phyloP scores from a whole-genome alignment of 805 yeast species.

The Candida morakotiae region DNA sequence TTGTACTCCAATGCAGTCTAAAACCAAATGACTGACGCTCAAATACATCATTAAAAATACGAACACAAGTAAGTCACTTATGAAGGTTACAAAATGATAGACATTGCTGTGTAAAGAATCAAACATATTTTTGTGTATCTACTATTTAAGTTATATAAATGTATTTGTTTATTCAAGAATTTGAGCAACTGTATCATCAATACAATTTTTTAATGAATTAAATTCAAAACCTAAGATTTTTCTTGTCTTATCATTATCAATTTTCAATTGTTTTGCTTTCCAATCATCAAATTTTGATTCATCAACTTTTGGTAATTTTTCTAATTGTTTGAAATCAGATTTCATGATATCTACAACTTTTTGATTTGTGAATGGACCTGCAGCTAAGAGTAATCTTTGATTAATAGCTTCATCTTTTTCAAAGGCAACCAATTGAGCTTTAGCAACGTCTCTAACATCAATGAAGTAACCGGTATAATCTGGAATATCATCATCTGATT shows the following conservation, averaged over 20 bases:
- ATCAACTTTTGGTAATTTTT: slow-evolving; percentile 41
- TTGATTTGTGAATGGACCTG: slow-evolving; percentile 17
- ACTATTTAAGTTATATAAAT: no score
- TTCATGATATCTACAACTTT: slow-evolving; percentile 18
- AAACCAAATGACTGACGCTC: no score
- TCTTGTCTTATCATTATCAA: slow-evolving; percentile 32
- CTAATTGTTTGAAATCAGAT: slow-evolving; percentile 38
- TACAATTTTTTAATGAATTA: slow-evolving; percentile 30
- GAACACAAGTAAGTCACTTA: no score
- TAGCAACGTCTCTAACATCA: slow-evolving; percentile 64
- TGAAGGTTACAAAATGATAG: no score
- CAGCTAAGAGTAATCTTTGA: slow-evolving; percentile 14
- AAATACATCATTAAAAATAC: no score
- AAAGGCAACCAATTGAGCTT: slow-evolving; percentile 51
- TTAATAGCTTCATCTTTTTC: slow-evolving; percentile 24
- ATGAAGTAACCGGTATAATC: slow-evolving; percentile 20
- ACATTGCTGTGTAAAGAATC: no score
- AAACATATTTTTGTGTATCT: no score
- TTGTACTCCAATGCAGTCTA: no score
- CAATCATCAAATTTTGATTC: slow-evolving; percentile 18
- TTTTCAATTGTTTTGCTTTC: slow-evolving; percentile 12
- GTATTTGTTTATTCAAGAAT: neutral
- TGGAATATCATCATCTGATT: slow-evolving; percentile 21
- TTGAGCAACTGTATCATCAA: slow-evolving; percentile 41
- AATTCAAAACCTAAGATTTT: slow-evolving; percentile 31